A percentile compares a stretch with the other conserved stretches of the same genome.
Conservation (phyloP, 208 protist genomes). For the Wallacemonas rigidus region DNA sequence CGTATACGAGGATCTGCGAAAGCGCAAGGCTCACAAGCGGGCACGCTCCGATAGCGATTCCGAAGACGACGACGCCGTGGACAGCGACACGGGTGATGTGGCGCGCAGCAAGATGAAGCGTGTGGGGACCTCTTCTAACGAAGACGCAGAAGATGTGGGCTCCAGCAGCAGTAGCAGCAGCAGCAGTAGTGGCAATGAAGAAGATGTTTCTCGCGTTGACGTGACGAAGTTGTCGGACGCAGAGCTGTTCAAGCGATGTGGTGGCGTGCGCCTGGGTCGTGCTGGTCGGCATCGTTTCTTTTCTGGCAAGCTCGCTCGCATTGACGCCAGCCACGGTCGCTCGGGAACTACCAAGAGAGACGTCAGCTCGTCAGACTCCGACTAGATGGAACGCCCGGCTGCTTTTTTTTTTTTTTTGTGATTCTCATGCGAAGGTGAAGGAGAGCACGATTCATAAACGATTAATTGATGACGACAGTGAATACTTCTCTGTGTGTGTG, state of each 20-base stretch:
- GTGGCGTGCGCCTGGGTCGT: conserved; percentile 81
- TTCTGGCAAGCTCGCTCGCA: conserved; percentile 82
- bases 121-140: background rate
- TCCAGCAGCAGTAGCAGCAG: too few relatives aligned
- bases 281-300: conserved; percentile 87
- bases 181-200: background rate
- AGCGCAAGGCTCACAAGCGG: conserved; percentile 14
- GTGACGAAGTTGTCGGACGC: conserved; percentile 66
- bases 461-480: conserved; percentile 3
- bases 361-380: conserved; percentile 9
- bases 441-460: background rate
- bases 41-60: background rate
- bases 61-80: conserved; percentile 2
- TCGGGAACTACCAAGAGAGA: conserved; percentile 14
- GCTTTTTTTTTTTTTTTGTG: background rate
- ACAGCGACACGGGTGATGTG: conserved; percentile 16
- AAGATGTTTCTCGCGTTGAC: conserved; percentile 11
- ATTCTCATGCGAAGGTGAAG: too few relatives aligned
- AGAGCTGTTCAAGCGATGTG: conserved; percentile 72
- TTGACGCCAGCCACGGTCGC: conserved; percentile 40
- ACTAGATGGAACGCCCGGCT: background rate
- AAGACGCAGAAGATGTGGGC: background rate
- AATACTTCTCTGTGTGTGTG: background rate
- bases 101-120: background rate
- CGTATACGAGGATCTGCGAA: conserved; percentile 50